Percentiles rank a stretch among this genome's conserved stretches.
Conservation (phyloP, 306 rosid species). For the Begonia fuchsioides region DNA sequence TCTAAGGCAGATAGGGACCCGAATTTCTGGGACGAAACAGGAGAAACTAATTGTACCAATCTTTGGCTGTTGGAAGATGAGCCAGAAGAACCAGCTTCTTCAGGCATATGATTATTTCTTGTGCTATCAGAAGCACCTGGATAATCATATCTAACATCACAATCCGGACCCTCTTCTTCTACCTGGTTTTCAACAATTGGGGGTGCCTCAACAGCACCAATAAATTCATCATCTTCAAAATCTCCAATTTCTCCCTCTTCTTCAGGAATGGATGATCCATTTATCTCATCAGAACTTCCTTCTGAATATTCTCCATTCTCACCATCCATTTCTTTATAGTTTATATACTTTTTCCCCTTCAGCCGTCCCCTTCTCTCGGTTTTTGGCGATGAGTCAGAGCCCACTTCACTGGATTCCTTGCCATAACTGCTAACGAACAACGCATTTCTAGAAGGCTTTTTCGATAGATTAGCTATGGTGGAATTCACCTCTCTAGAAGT, state of each 20-base stretch:
- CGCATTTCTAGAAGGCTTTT: conserved; percentile 53
- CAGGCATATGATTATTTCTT: conserved; percentile 35
- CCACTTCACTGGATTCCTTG: conserved; percentile 51
- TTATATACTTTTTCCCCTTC: conserved; percentile 52
- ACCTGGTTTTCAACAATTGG: conserved; percentile 36
- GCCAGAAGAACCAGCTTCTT: conserved; percentile 67
- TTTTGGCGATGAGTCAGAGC: conserved; percentile 52
- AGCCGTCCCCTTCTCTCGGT: conserved; percentile 77
- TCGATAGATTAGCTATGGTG: conserved; percentile 59
- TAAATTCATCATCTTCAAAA: conserved; percentile 65
- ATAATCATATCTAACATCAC: conserved; percentile 44
- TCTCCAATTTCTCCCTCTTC: conserved; percentile 84
- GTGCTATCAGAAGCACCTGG: conserved; percentile 37
- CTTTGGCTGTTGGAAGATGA: conserved; percentile 63
- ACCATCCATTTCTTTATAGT: conserved; percentile 82
- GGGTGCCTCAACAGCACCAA: conserved; percentile 57
- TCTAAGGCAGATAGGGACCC: conserved; percentile 86
- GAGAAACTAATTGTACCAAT: conserved; percentile 39
- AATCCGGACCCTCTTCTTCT: conserved; percentile 47
- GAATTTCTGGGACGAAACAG: conserved; percentile 78
- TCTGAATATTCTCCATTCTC: conserved; percentile 71
- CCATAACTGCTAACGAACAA: conserved; percentile 41
- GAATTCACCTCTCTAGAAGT: conserved; percentile 65
- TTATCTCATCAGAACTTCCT: conserved; percentile 80
- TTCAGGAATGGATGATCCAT: conserved; percentile 64